Percentiles rank a stretch among this genome's conserved stretches.
Evolutionary conservation across 768 basidiomycete genomes (phyloP).

Genomic region (Dendrothele bispora): DNA sequence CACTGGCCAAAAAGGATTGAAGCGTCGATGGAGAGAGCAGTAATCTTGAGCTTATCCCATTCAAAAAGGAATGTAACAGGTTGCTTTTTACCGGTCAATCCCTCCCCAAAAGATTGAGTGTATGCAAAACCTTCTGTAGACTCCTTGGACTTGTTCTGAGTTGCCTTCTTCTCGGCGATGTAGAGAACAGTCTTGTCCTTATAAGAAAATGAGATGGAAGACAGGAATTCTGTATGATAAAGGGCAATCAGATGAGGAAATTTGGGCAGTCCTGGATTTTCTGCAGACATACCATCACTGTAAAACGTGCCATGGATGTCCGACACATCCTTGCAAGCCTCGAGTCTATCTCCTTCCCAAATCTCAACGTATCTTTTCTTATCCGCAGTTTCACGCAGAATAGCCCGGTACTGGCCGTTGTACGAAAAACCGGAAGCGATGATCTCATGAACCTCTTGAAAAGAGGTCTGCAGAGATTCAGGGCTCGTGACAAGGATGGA

Average conservation of each 20-base stretch:
- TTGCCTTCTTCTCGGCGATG: conserved; percentile 51
- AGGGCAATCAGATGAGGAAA: not conserved
- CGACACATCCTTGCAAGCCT: conserved; percentile 55
- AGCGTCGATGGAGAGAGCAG: conserved; percentile 11
- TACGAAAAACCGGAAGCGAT: conserved; percentile 40
- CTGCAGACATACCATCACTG: conserved; percentile 60
- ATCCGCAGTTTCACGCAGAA: conserved; percentile 40
- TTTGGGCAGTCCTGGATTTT: too few species aligned
- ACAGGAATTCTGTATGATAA: conserved; percentile 45
- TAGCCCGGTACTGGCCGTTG: conserved; percentile 38
- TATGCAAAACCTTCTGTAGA: conserved; percentile 46
- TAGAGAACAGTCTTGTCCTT: conserved; percentile 56
- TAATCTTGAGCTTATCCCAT: conserved; percentile 32
- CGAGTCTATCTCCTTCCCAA: conserved; percentile 46
- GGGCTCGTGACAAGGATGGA: conserved; percentile 26
- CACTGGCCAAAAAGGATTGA: conserved; percentile 55
- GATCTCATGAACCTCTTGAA: conserved; percentile 39
- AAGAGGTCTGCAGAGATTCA: conserved; percentile 18
- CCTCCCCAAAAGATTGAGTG: conserved; percentile 64
- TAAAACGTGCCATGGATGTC: conserved; percentile 60
- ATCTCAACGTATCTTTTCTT: conserved; percentile 60
- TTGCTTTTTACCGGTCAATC: conserved; percentile 47
- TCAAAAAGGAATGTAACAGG: conserved; percentile 56
- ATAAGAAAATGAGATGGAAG: conserved; percentile 52
- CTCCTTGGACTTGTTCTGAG: conserved; percentile 30